These are phyloP conservation scores for Voacanga thouarsii DNA, from an alignment of 257 asterid genomes.

Conservation along the genomic window DNA sequence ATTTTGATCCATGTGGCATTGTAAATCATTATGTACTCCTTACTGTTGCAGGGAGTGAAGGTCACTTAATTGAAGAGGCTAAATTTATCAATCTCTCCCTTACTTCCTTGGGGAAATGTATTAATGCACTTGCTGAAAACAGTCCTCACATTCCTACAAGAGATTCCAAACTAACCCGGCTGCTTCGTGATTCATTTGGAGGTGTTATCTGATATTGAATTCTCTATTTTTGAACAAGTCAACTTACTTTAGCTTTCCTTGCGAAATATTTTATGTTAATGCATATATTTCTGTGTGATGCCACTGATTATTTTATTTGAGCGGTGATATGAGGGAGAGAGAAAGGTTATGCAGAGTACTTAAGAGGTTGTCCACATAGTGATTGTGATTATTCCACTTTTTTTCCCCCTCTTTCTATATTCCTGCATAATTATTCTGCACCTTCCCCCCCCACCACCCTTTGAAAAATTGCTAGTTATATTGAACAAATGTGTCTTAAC, in stretches of 20 bases:
- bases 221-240: background rate
- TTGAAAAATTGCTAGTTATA: background rate
- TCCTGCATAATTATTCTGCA: background rate
- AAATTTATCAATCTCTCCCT: conserved; percentile 89
- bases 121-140: conserved; percentile 87
- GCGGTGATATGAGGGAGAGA: background rate
- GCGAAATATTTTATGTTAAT: background rate
- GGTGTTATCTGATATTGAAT: conserved; percentile 36
- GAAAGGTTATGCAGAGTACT: background rate
- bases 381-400: background rate
- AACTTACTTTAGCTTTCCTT: background rate
- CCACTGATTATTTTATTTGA: background rate
- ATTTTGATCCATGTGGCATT: background rate
- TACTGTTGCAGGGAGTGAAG: conserved; percentile 75
- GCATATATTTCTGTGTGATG: no score
- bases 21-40: conserved; percentile 5
- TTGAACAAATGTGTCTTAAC: background rate
- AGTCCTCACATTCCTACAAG: conserved; percentile 89
- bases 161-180: conserved; percentile 86
- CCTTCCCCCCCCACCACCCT: background rate
- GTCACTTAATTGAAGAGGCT: conserved; percentile 79
- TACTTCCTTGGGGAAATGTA: conserved; percentile 80
- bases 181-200: conserved; percentile 95
- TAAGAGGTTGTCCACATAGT: background rate
- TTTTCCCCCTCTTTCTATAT: background rate